Conservation (phyloP, 2,329 filamentous ascomycete species). For the Dothideomycetes sp. region DNA sequence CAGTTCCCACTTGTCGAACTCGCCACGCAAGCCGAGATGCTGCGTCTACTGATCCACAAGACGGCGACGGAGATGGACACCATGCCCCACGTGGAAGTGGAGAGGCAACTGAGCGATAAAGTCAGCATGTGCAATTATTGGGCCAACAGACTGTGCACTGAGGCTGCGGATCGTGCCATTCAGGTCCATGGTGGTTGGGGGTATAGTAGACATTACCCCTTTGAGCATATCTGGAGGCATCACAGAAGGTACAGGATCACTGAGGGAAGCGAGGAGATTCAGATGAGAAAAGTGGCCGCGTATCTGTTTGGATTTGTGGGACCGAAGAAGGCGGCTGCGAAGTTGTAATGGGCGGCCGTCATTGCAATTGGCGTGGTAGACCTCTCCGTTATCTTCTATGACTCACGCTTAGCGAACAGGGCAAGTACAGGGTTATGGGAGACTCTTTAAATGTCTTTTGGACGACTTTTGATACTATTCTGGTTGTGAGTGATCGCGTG, state of each 20-base stretch:
- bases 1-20: constrained; percentile 55
- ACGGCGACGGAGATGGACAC: constrained; percentile 52
- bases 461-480: no score
- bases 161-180: constrained; percentile 52
- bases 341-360: no score
- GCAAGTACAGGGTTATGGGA: no score
- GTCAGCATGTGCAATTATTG: constrained; percentile 58
- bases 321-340: not conserved
- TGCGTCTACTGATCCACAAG: constrained; percentile 48
- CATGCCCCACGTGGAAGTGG: constrained; percentile 43
- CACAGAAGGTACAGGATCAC: constrained; percentile 53
- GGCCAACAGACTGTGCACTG: constrained; percentile 48
- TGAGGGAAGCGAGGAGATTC: constrained; percentile 54
- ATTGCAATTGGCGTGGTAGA: no score
- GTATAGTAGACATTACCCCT: constrained; percentile 47
- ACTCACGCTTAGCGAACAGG: no score
- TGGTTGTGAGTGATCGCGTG: no score
- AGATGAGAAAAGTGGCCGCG: constrained; percentile 54
- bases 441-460: no score
- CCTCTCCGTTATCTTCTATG: no score
- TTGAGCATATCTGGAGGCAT: constrained; percentile 56
- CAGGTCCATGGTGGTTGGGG: constrained; percentile 51
- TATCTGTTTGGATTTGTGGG: constrained; percentile 45
- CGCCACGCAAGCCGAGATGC: constrained; percentile 50
- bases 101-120: constrained; percentile 48